Percentiles rank a stretch among this genome's conserved stretches.
Evolutionary conservation across 1,139 yeast species (phyloP).

Genomic region (Geotrichum phurueaensis): DNA sequence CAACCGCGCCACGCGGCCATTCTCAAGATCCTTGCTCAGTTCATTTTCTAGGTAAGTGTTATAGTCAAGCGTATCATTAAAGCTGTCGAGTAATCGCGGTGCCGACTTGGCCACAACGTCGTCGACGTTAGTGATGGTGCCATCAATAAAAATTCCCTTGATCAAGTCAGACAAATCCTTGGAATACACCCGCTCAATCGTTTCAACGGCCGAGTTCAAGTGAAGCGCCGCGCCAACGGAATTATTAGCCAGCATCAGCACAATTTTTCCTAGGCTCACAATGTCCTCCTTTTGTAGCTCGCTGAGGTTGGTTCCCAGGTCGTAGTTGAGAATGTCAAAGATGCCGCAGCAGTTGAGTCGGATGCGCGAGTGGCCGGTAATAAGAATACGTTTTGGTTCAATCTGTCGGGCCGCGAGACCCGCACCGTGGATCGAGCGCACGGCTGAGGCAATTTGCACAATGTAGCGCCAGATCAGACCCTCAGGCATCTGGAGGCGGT

Average conservation of each 20-base stretch:
- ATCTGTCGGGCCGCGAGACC: slow-evolving; percentile 60
- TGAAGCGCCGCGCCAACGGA: slow-evolving; percentile 26
- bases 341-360: slow-evolving; percentile 69
- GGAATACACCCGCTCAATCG: slow-evolving; percentile 20
- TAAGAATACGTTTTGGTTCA: slow-evolving; percentile 62
- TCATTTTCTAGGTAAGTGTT: slow-evolving; percentile 64
- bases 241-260: slow-evolving; percentile 49
- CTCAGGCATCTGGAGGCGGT: slow-evolving; percentile 44
- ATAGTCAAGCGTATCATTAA: slow-evolving; percentile 53
- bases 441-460: slow-evolving; percentile 65
- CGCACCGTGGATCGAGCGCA: slow-evolving; percentile 55
- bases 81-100: slow-evolving; percentile 19
- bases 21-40: slow-evolving; percentile 71
- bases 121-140: not conserved
- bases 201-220: slow-evolving; percentile 22
- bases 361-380: slow-evolving; percentile 63
- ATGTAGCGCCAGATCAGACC: slow-evolving; percentile 68
- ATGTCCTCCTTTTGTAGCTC: slow-evolving; percentile 51
- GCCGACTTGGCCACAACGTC: slow-evolving; percentile 24
- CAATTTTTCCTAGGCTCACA: slow-evolving; percentile 48
- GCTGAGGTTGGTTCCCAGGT: slow-evolving; percentile 31
- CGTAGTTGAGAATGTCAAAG: slow-evolving; percentile 55
- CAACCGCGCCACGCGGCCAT: slow-evolving; percentile 78
- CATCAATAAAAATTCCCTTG: slow-evolving; percentile 16
- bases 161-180: slow-evolving; percentile 22